phyloP scores from a whole-genome alignment of 768 basidiomycete genomes.

The Cystobasidium ongulense region DNA sequence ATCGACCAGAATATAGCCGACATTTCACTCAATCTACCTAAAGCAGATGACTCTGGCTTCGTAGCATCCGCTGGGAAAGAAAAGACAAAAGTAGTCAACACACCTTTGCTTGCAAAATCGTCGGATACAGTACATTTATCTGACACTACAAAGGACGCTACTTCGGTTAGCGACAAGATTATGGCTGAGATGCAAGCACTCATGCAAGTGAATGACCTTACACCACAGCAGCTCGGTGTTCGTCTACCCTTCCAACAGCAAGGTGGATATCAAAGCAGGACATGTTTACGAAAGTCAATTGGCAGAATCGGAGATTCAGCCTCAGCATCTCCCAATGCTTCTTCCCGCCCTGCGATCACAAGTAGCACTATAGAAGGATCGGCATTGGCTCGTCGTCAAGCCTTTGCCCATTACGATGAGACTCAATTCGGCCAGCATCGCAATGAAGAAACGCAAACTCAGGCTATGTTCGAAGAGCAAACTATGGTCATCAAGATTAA shows the following conservation, averaged over 20 bases:
- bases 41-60: conserved; percentile 6
- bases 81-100: not conserved
- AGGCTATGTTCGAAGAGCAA: conserved; percentile 5
- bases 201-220: not conserved
- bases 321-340: not conserved
- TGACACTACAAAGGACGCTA: not conserved
- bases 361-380: not conserved
- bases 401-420: not conserved
- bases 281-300: not conserved
- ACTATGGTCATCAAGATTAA: conserved; percentile 27
- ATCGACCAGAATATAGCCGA: not conserved
- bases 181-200: conserved; percentile 22
- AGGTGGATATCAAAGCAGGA: not conserved
- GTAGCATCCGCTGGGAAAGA: conserved; percentile 2
- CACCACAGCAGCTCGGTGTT: conserved; percentile 11
- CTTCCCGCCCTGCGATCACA: not conserved
- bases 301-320: not conserved
- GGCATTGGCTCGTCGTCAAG: not conserved
- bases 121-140: not conserved
- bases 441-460: not conserved
- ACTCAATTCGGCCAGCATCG: conserved; percentile 5
- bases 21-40: not conserved
- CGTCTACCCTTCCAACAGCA: conserved; percentile 14
- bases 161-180: not conserved
- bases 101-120: no score